Base-by-base conservation (phyloP, 1,284 basidiomycete genomes). In the Irpex sp. region DNA sequence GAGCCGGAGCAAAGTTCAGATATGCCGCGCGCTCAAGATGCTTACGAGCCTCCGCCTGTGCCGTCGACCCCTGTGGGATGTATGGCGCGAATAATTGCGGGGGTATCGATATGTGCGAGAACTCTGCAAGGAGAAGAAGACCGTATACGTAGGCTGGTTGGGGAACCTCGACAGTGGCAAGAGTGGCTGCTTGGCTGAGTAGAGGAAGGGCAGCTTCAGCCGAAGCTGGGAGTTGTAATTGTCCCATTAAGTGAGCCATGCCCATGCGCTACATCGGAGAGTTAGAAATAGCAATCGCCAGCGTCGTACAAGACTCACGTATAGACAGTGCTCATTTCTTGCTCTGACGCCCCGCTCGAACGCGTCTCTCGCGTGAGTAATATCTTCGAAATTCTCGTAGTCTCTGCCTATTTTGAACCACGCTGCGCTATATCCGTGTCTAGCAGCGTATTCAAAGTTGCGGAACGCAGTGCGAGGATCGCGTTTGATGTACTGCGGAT, bases 331-430 rank as follows among this genome's bases (percentile, higher is more conserved):
- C 62, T 90, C 90, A 58, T 94, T 90, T 17, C 83, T 83, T 15
- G 80, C 76, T 65, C 86, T 85, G 36, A 88, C 82, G 1, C 93
- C 95, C 5, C 91, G 83, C 68, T 93, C 89, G 71, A 95, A 96
- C 68, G 93, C 95, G 49, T 93, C 90, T 55, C 79, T 83, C 0
- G 95, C 94, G 46, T 89, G 84, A 0, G 74, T 65, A 1, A 82
- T 63, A 73, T 97, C 93, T 26, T 86, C 86, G 64, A 96, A 94
- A 60, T 86, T 87, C 77, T 98, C 96, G 72, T 98, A 97, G 69
- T 97, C 95, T 33, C 90, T 79, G 0, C 94, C 95, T 2, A 97
- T 84, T 54, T 89, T 83, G 77, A 95, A 97, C 95, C 95, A 98
- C 0, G 91, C 90, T 26, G 83, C 78, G 8, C 80, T 76, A 67